Percentiles rank a stretch among this genome's conserved stretches.
Evolutionary conservation across 2,329 filamentous ascomycete species (phyloP).

Genomic region (Epichloe gansuensis): DNA sequence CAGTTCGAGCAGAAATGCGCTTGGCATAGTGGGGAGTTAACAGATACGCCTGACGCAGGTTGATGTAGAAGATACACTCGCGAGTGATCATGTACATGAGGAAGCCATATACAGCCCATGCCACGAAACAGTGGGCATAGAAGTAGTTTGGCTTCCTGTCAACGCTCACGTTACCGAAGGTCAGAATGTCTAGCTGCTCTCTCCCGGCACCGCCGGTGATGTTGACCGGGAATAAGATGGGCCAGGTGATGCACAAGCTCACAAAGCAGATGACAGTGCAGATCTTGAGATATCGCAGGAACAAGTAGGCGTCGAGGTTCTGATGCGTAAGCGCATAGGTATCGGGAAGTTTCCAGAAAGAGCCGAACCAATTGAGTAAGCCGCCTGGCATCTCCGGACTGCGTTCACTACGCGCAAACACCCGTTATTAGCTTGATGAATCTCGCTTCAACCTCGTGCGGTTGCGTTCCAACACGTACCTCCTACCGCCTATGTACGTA

Average conservation of each 20-base stretch:
- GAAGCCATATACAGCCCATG: conserved; percentile 77
- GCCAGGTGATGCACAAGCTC: conserved; percentile 73
- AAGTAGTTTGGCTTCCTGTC: conserved; percentile 49
- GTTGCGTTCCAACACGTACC: conserved; percentile 20
- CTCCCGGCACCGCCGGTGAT: conserved; percentile 60
- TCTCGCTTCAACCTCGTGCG: not conserved
- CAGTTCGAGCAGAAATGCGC: conserved; percentile 79
- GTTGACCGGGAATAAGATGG: conserved; percentile 73
- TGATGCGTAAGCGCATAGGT: conserved; percentile 75
- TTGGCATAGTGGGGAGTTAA: conserved; percentile 71
- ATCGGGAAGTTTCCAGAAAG: conserved; percentile 55
- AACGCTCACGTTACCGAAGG: conserved; percentile 31
- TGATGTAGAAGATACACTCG: conserved; percentile 88
- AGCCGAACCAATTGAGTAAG: conserved; percentile 47
- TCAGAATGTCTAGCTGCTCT: conserved; percentile 45
- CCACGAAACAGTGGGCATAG: conserved; percentile 71
- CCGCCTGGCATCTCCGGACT: conserved; percentile 44
- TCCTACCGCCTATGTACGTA: conserved; percentile 35
- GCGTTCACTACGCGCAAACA: conserved; percentile 32
- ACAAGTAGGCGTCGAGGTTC: conserved; percentile 79
- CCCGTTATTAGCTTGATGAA: not conserved
- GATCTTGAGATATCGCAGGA: conserved; percentile 74
- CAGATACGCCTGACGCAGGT: conserved; percentile 87
- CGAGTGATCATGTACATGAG: conserved; percentile 81
- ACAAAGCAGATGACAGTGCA: conserved; percentile 66